phyloP scores from a whole-genome alignment of 208 protist genomes.

The Wallacemonas collosoma region DNA sequence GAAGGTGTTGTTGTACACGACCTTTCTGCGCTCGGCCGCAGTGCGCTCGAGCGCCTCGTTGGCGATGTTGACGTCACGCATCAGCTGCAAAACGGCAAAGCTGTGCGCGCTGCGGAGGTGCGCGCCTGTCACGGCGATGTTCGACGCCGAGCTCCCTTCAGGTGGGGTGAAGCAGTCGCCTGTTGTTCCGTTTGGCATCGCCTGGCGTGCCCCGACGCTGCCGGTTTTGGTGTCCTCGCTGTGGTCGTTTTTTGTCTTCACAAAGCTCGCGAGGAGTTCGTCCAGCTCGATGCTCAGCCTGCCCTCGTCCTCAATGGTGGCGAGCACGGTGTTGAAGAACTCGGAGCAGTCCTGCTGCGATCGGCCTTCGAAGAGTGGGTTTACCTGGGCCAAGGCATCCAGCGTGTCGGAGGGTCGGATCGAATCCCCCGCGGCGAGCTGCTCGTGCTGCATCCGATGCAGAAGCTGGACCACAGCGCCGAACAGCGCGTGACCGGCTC shows the following conservation, averaged over 20 bases:
- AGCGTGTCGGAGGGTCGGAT: conserved; percentile 57
- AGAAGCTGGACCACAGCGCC: conserved; percentile 50
- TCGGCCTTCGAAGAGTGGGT: conserved; percentile 79
- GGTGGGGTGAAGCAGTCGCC: conserved; percentile 16
- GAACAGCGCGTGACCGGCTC: conserved; percentile 47
- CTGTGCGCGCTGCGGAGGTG: conserved; percentile 35
- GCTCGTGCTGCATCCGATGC: conserved; percentile 58
- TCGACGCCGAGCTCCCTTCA: background rate
- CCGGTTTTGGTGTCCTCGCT: background rate
- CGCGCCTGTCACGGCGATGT: background rate
- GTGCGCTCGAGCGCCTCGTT: conserved; percentile 63
- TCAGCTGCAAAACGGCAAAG: conserved; percentile 42
- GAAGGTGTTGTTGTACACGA: conserved; percentile 39
- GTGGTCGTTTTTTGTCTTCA: conserved; percentile 12
- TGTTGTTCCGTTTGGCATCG: background rate
- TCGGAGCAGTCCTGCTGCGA: conserved; percentile 90
- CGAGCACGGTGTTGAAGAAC: conserved; percentile 74
- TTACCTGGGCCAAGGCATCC: conserved; percentile 53
- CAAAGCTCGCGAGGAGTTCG: conserved; percentile 52
- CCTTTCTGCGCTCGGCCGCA: conserved; percentile 35
- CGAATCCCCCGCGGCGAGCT: conserved; percentile 20
- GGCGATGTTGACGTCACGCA: conserved; percentile 69
- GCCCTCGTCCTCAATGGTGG: conserved; percentile 75
- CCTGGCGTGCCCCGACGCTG: background rate
- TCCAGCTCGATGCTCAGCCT: conserved; percentile 52